Evolutionary conservation across 305 asterid genomes (phyloP).

Genomic region (Fraxinus angustifolia): DNA sequence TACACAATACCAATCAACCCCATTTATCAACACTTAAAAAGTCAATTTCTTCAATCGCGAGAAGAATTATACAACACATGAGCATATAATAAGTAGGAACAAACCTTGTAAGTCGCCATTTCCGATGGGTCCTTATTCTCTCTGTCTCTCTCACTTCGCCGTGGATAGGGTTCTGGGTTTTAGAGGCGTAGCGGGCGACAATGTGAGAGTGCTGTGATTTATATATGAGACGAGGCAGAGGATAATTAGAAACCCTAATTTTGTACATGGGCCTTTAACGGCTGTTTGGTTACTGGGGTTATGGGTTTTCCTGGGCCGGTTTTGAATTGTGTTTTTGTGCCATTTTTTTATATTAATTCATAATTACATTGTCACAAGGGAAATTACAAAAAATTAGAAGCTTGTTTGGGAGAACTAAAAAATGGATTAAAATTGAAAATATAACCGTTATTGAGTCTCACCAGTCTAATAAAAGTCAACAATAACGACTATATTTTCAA

Average conservation of each 20-base stretch:
- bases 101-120: conserved; percentile 46
- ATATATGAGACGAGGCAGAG: not conserved
- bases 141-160: conserved; percentile 2
- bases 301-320: not conserved
- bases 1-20: not conserved
- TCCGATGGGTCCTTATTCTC: conserved; percentile 12
- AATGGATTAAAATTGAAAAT: too few relatives aligned
- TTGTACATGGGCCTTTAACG: not conserved
- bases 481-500: too few relatives aligned
- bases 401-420: too few relatives aligned
- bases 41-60: not conserved
- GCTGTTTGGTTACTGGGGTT: not conserved
- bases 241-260: not conserved
- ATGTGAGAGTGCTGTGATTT: not conserved
- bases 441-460: too few relatives aligned
- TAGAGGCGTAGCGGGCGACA: not conserved
- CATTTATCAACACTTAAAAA: not conserved
- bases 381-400: too few relatives aligned
- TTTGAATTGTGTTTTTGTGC: not conserved
- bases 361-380: too few relatives aligned
- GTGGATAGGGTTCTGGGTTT: not conserved
- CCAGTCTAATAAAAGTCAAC: too few relatives aligned
- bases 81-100: not conserved
- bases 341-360: not conserved
- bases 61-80: not conserved